Evolutionary conservation across 768 basidiomycete genomes (phyloP), one percentile per base, ranked within the genome.

Genomic region (Exidia glandulosa): DNA sequence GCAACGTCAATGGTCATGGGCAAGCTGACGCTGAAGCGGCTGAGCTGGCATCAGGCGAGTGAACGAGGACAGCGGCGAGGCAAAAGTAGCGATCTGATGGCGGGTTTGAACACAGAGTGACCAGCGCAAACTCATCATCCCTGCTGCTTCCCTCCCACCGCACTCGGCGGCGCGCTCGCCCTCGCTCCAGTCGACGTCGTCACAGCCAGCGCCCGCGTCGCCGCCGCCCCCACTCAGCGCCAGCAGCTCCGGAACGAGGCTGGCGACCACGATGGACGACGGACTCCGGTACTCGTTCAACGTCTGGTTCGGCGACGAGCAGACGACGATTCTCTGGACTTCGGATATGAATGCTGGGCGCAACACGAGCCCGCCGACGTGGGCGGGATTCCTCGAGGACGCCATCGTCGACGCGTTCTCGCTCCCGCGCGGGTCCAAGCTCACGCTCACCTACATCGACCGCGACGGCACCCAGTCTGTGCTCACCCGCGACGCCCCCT

Each of bases 251-350:
- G 25, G 50, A 12, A 54, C 50, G 30, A 23, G 50, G 10, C 50
- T 29, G 30, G 50, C 50, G 9, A 29, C 25, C 25, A 25, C 27
- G 27, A 54, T 54, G 50, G 50, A 54, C 50, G 50, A 54, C 30
- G 50, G 50, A 4, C 50, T 54, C 7, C 50, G 50, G 25, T 54
- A 54, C 50, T 54, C 50, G 50, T 54, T 54, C 50, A 12, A 29
- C 25, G 50, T 54, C 50, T 54, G 50, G 50, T 54, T 54, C 50
- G 50, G 50, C 50, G 50, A 54, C 30, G 50, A 54, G 50, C 50
- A 54, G 12, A 54, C 50, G 2, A 54, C 50, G 16, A 27, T 54
- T 23, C 50, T 29, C 30, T 54, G 50, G 50, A 54, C 50, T 13
- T 3, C 50, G 12, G 50, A 54, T 25, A 54, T 54, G 50, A 54